A percentile compares a stretch with the other conserved stretches of the same genome.
These are phyloP conservation scores for Giardia muris DNA, from an alignment of 208 protist genomes.

Conservation along the genomic window DNA sequence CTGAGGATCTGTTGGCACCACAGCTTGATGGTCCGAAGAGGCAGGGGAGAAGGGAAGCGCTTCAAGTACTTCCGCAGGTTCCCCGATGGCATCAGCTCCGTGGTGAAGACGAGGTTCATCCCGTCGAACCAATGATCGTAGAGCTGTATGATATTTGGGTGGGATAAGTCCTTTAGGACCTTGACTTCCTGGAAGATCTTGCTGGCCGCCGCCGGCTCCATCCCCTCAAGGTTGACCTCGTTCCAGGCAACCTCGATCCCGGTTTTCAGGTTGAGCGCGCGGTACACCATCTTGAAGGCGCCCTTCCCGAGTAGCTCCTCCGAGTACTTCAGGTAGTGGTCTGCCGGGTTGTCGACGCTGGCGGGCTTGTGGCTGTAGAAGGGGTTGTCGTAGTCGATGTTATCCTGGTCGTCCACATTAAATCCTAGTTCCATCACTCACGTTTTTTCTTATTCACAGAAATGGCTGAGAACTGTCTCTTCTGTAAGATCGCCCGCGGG, in stretches of 20 bases:
- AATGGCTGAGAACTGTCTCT: conserved; percentile 13
- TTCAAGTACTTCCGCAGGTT: conserved; percentile 54
- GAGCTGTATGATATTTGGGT: conserved; percentile 60
- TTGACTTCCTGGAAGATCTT: conserved; percentile 51
- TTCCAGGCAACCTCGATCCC: conserved; percentile 66
- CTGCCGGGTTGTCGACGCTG: not conserved
- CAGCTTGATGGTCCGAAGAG: conserved; percentile 49
- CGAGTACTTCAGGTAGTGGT: conserved; percentile 11
- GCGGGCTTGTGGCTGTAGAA: not conserved
- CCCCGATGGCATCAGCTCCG: conserved; percentile 60
- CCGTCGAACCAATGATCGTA: conserved; percentile 51
- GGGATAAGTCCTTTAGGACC: conserved; percentile 51
- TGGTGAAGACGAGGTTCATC: conserved; percentile 56
- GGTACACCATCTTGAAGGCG: conserved; percentile 53
- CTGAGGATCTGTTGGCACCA: conserved; percentile 60
- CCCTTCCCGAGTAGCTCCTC: conserved; percentile 45
- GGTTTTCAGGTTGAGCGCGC: conserved; percentile 54
- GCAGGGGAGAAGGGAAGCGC: conserved; percentile 42
- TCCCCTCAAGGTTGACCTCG: conserved; percentile 44
- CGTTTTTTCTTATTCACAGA: no score
- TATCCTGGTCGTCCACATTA: not conserved
- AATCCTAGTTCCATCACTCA: no score
- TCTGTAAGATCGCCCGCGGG: not conserved
- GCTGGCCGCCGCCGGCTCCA: not conserved
- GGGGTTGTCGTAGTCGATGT: not conserved